Conservation (phyloP, 768 basidiomycete genomes). For the Rhodosporidiobolus sp. region DNA sequence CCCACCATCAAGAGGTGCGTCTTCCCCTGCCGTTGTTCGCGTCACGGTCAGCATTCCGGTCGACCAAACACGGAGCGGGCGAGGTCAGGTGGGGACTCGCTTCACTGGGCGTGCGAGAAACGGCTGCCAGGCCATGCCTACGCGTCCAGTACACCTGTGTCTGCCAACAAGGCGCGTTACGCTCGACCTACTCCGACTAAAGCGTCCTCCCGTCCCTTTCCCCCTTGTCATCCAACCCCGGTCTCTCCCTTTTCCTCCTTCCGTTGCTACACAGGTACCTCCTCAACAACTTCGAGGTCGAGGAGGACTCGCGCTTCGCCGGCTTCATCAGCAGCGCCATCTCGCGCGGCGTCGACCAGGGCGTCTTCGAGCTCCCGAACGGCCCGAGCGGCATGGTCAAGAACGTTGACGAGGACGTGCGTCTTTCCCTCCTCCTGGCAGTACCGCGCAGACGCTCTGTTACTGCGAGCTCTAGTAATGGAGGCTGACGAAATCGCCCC, state of each 20-base stretch:
- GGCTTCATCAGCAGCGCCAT: slow-evolving; percentile 78
- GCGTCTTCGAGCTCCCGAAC: slow-evolving; percentile 81
- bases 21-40: too few relatives aligned
- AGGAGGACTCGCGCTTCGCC: slow-evolving; percentile 71
- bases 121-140: too few relatives aligned
- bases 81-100: background rate
- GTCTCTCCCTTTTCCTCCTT: slow-evolving; percentile 9
- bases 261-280: slow-evolving; percentile 60
- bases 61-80: background rate
- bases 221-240: background rate
- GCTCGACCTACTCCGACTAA: too few relatives aligned
- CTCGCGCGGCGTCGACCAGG: slow-evolving; percentile 73
- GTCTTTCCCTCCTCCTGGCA: background rate
- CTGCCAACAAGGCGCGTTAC: too few relatives aligned
- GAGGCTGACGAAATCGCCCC: too few relatives aligned
- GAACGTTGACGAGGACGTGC: slow-evolving; percentile 46
- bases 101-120: background rate
- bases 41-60: too few relatives aligned
- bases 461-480: too few relatives aligned
- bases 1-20: slow-evolving; percentile 74
- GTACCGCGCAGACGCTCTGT: too few relatives aligned
- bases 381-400: slow-evolving; percentile 76
- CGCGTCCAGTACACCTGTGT: too few relatives aligned
- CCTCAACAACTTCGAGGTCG: slow-evolving; percentile 74
- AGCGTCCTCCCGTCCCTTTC: background rate